Conservation (phyloP, 2,329 filamentous ascomycete species). For the Aspergillus niger region DNA sequence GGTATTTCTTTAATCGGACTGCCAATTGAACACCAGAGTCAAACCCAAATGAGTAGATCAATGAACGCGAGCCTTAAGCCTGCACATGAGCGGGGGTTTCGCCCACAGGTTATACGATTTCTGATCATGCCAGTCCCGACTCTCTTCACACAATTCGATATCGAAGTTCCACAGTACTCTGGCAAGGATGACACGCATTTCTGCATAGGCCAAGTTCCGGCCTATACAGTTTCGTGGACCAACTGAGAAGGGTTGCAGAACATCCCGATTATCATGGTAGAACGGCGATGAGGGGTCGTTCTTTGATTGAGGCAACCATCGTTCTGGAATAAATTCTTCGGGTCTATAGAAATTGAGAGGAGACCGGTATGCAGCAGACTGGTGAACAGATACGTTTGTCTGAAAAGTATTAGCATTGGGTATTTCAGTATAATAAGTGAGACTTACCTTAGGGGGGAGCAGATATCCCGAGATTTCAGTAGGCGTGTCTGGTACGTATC, state of each 20-base stretch:
- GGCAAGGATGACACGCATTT: constrained; percentile 53
- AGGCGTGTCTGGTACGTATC: constrained; percentile 7
- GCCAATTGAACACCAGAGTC: too few species aligned
- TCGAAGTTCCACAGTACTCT: constrained; percentile 55
- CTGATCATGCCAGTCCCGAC: constrained; percentile 42
- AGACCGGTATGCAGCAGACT: constrained; percentile 48
- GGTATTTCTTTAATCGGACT: too few species aligned
- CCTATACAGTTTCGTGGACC: constrained; percentile 55
- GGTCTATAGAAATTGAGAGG: constrained; percentile 48
- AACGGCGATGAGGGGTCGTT: constrained; percentile 34
- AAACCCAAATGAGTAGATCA: not conserved
- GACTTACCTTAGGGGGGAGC: constrained; percentile 5
- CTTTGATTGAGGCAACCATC: constrained; percentile 41
- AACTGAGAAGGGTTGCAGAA: constrained; percentile 52
- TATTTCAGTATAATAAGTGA: not conserved
- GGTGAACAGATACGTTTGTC: constrained; percentile 47
- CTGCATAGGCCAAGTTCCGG: constrained; percentile 51
- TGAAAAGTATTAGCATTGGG: constrained; percentile 18
- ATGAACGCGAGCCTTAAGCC: not conserved
- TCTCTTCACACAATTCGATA: constrained; percentile 41
- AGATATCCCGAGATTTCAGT: constrained; percentile 10
- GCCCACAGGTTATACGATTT: constrained; percentile 42
- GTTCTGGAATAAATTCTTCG: constrained; percentile 50
- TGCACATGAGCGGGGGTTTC: constrained; percentile 37
- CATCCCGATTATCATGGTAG: constrained; percentile 44